These are phyloP conservation scores for Podila horticola DNA, from an alignment of 192 early-diverging fungal species.

Conservation along the genomic window DNA sequence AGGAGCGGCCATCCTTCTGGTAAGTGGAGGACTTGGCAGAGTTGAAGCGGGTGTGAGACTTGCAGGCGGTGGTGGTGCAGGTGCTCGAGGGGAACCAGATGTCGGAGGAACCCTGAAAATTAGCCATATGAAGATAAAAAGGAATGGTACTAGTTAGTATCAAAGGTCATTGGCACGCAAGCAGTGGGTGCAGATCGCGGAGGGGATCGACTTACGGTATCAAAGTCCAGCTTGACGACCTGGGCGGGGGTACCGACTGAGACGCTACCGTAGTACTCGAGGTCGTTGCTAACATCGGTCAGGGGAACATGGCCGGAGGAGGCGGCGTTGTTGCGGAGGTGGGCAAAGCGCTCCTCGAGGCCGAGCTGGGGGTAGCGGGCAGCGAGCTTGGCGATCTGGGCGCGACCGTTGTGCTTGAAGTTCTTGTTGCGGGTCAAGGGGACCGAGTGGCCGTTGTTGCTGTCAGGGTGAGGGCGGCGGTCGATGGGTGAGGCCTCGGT, in stretches of 20 bases:
- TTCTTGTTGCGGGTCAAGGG: constrained; percentile 16
- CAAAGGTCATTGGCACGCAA: no score
- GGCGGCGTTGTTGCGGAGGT: no score
- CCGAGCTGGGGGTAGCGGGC: constrained; percentile 14
- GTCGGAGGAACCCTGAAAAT: constrained; percentile 60
- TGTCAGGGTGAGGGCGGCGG: background rate
- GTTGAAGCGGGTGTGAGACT: constrained; percentile 57
- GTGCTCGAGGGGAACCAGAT: constrained; percentile 66
- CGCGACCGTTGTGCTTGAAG: constrained; percentile 33
- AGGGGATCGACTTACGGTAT: no score
- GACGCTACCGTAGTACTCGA: constrained; percentile 71
- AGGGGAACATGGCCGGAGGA: constrained; percentile 14
- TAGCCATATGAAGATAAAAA: background rate
- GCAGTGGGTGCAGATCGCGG: no score
- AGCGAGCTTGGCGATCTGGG: constrained; percentile 26
- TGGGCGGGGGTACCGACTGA: constrained; percentile 71
- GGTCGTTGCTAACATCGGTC: constrained; percentile 52
- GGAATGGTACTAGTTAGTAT: no score
- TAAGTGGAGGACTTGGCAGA: constrained; percentile 61
- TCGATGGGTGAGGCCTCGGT: constrained; percentile 8
- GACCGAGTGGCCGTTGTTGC: background rate
- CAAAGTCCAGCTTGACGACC: constrained; percentile 65
- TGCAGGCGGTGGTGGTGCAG: constrained; percentile 58
- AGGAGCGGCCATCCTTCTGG: constrained; percentile 9
- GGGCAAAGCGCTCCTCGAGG: no score